Percentiles rank a stretch among this genome's conserved stretches.
Evolutionary conservation across 495 filamentous ascomycete genomes (phyloP).

Genomic region (Cercophora newfieldiana): DNA sequence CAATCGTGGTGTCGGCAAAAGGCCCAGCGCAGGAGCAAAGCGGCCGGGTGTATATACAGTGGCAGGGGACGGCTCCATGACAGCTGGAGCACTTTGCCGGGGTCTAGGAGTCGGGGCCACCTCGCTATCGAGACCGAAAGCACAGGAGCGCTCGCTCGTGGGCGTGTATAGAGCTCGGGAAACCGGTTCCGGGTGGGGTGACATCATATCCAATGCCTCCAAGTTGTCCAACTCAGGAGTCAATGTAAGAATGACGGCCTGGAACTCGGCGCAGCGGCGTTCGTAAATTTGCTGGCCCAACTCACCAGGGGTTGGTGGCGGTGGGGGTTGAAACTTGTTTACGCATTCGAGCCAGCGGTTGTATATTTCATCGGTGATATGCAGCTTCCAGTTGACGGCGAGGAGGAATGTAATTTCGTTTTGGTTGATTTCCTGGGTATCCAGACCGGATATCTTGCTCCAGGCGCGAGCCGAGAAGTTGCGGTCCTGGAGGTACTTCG

Average conservation of each 20-base stretch:
- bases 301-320: conserved; percentile 58
- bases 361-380: conserved; percentile 84
- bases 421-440: conserved; percentile 87
- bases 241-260: conserved; percentile 70
- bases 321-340: conserved; percentile 74
- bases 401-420: conserved; percentile 93
- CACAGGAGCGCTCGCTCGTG: conserved; percentile 27
- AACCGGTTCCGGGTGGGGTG: conserved; percentile 22
- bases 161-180: conserved; percentile 38
- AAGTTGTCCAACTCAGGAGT: conserved; percentile 73
- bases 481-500: conserved; percentile 96
- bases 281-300: conserved; percentile 42
- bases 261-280: conserved; percentile 63
- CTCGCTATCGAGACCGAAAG: conserved; percentile 41
- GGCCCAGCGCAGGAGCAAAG: conserved; percentile 55
- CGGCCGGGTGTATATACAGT: conserved; percentile 53
- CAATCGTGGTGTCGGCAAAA: conserved; percentile 76
- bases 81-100: conserved; percentile 48
- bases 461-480: conserved; percentile 96
- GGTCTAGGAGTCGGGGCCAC: conserved; percentile 39
- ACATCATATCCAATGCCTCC: conserved; percentile 45
- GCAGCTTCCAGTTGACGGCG: conserved; percentile 90
- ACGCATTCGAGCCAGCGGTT: conserved; percentile 93
- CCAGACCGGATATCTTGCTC: conserved; percentile 96
- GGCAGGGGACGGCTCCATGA: conserved; percentile 62